These are phyloP conservation scores for Phallus indusiatus DNA, from an alignment of 768 basidiomycete species.

Conservation along the genomic window DNA sequence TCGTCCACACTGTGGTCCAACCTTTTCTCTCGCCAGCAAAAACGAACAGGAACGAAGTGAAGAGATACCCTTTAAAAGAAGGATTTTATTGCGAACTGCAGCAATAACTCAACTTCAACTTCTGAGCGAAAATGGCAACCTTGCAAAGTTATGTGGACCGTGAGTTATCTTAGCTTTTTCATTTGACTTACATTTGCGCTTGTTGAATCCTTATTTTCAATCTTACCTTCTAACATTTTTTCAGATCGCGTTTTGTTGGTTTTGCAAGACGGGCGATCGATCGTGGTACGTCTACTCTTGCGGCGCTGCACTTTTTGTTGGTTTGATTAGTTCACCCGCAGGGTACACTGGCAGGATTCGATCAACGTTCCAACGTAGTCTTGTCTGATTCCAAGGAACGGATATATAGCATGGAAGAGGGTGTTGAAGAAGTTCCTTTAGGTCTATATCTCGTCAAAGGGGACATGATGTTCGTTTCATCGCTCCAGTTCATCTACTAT, in stretches of 20 bases:
- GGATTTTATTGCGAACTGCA: background rate
- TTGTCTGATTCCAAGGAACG: slow-evolving; percentile 91
- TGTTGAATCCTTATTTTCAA: background rate
- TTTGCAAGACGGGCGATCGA: slow-evolving; percentile 91
- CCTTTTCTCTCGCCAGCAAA: too few relatives aligned
- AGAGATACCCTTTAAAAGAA: too few relatives aligned
- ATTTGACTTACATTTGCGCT: too few relatives aligned
- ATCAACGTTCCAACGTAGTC: slow-evolving; percentile 94
- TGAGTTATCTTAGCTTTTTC: slow-evolving; percentile 23
- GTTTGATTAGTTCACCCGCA: slow-evolving; percentile 21
- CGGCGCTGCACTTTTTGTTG: background rate
- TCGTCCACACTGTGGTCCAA: too few relatives aligned
- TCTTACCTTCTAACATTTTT: background rate
- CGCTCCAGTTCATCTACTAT: background rate
- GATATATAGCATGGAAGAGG: slow-evolving; percentile 83
- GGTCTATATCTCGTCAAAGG: slow-evolving; percentile 97
- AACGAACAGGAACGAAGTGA: too few relatives aligned
- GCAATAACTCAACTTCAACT: background rate
- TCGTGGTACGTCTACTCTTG: slow-evolving; percentile 54
- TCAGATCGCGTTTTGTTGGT: slow-evolving; percentile 86
- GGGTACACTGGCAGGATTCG: slow-evolving; percentile 88
- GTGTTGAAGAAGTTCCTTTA: slow-evolving; percentile 88
- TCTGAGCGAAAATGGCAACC: slow-evolving; percentile 53
- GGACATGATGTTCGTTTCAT: slow-evolving; percentile 81
- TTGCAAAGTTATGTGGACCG: slow-evolving; percentile 90